These are phyloP conservation scores for Populus hybrid DNA, from an alignment of 441 rosid genomes.

Conservation along the genomic window DNA sequence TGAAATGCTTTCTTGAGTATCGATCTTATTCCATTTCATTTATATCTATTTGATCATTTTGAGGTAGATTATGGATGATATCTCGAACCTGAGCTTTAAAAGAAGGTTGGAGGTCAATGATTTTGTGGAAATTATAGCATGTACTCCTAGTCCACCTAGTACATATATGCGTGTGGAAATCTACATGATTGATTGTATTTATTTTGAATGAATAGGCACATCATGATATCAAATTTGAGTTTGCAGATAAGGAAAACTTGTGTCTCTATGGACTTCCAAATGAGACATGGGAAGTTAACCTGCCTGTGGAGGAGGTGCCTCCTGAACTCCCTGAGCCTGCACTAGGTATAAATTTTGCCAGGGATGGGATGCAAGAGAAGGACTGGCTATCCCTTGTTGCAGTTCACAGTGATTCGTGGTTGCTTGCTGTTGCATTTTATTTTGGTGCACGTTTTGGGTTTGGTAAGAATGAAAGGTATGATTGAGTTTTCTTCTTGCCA, in stretches of 20 bases:
- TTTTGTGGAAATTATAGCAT: not conserved
- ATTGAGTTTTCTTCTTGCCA: not conserved
- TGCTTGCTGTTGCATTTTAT: constrained; percentile 88
- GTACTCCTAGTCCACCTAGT: not conserved
- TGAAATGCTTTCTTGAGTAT: not conserved
- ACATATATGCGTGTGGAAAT: too few relatives aligned
- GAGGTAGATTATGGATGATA: not conserved
- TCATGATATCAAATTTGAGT: constrained; percentile 9
- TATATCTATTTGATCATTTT: not conserved
- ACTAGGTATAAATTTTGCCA: constrained; percentile 89
- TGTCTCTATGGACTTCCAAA: constrained; percentile 91
- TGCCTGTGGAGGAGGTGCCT: constrained; percentile 97
- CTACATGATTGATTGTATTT: too few relatives aligned
- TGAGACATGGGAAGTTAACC: constrained; percentile 92
- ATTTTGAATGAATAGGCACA: too few relatives aligned
- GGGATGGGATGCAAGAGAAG: constrained; percentile 96
- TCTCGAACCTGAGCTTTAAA: not conserved
- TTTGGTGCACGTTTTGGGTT: constrained; percentile 91
- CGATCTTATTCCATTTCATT: not conserved
- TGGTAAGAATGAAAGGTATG: constrained; percentile 90
- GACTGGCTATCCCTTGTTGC: constrained; percentile 95
- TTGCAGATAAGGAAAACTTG: constrained; percentile 82
- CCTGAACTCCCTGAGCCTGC: constrained; percentile 99
- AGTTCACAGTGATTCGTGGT: constrained; percentile 96
- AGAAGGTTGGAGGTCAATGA: not conserved